Evolutionary conservation across 257 asterid genomes (phyloP).

Genomic region (Cynanchum wilfordii): DNA sequence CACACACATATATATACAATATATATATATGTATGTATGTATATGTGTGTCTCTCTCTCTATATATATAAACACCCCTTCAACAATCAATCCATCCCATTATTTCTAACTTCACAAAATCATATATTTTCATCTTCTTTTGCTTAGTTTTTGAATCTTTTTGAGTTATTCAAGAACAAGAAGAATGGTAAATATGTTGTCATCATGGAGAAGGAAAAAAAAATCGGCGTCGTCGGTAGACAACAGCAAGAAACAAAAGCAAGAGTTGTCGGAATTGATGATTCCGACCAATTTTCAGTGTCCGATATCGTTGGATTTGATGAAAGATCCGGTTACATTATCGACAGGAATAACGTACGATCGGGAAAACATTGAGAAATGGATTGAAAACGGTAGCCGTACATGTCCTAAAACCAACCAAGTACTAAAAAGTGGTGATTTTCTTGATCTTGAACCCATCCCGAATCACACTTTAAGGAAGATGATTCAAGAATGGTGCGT

Average conservation of each 20-base stretch:
- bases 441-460: constrained; percentile 22
- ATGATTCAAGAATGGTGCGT: constrained; percentile 61
- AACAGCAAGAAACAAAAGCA: constrained; percentile 22
- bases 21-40: too few relatives aligned
- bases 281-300: constrained; percentile 26
- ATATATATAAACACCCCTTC: background rate
- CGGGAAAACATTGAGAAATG: constrained; percentile 28
- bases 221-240: constrained; percentile 3
- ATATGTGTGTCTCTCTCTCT: too few relatives aligned
- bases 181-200: constrained; percentile 13
- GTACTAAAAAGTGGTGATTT: background rate
- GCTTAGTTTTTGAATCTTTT: background rate
- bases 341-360: constrained; percentile 31
- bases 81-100: background rate
- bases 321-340: constrained; percentile 34
- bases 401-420: constrained; percentile 25
- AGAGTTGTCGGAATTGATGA: constrained; percentile 11
- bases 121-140: background rate
- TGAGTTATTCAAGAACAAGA: background rate
- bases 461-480: constrained; percentile 28
- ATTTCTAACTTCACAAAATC: constrained; percentile 1
- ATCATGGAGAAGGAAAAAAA: constrained; percentile 25
- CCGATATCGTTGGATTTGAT: constrained; percentile 30
- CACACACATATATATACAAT: too few relatives aligned
- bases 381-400: constrained; percentile 25